Evolutionary conservation across 1,284 basidiomycete genomes (phyloP), one percentile per base, ranked within the genome.

Genomic region (Gomphus bonarii): DNA sequence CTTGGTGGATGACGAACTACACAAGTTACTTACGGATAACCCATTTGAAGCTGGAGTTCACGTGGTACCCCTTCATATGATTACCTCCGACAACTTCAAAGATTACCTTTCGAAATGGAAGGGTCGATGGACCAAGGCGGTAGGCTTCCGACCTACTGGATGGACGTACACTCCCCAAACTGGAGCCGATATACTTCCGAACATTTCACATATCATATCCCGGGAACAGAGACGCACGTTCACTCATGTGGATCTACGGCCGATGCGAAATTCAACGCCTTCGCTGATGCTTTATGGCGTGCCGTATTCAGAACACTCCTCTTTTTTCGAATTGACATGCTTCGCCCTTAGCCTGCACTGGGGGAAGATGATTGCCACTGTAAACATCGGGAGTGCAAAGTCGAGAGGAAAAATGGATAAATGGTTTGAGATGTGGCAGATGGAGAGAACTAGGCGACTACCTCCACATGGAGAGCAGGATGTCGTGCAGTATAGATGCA

Each of bases 291-390:
- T 97, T 57, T 93, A 85, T 65, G 85, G 91, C 33, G 90, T 98
- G 14, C 95, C 95, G 3, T 97, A 97, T 68, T 95, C 91, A 3
- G 95, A 97, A 68, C 95, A 99, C 68, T 95, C 91, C 52, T 93
- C 89, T 36, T 97, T 97, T 70, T 88, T 88, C 64, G 94, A 97
- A 70, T 75, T 94, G 65, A 97, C 91, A 22, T 97, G 89, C 65
- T 98, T 98, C 66, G 91, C 92, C 3, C 76, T 98, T 66, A 89
- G 85, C 11, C 73, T 91, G 35, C 75, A 81, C 65, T 95, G 82
- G 85, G 79, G 66, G 8, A 85, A 77, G 65, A 95, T 98, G 77
- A 95, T 98, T 62, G 91, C 95, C 4, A 98, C 95, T 0, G 95
- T 98, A 46, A 98, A 97, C 65, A 88, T 98, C 0, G 90, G 89